Conservation (phyloP, 2,329 filamentous ascomycete genomes). For the Fusarium abutilonis region DNA sequence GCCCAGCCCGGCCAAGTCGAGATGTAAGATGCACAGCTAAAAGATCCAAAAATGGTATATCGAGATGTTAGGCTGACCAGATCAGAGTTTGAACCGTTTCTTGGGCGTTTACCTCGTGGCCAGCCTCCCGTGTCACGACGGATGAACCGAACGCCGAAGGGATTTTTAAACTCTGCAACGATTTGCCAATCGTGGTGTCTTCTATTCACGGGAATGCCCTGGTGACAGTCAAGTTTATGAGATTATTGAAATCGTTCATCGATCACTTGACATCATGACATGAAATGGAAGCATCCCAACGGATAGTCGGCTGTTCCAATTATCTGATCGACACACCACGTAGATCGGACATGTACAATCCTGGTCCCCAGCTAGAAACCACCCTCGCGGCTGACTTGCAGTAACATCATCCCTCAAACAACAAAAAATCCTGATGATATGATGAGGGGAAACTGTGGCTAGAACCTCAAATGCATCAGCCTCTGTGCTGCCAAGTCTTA, state of each 20-base stretch:
- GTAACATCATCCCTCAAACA: conserved; percentile 1
- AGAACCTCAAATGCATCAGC: conserved; percentile 23
- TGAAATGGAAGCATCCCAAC: too few relatives aligned
- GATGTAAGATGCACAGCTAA: conserved; percentile 3
- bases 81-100: conserved; percentile 30
- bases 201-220: background rate
- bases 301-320: background rate
- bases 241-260: conserved; percentile 1
- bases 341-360: background rate
- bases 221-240: background rate
- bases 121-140: conserved; percentile 8
- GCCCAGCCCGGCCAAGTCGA: conserved; percentile 15
- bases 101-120: conserved; percentile 12
- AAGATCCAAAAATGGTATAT: conserved; percentile 29
- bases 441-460: conserved; percentile 24
- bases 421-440: conserved; percentile 6
- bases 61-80: conserved; percentile 19
- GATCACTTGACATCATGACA: conserved; percentile 21
- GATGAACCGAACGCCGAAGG: conserved; percentile 5
- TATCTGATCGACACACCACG: background rate
- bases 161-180: background rate
- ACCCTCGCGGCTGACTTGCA: conserved; percentile 13
- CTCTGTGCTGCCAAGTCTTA: conserved; percentile 32
- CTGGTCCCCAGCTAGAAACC: background rate
- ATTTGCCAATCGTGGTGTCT: background rate